Conservation (phyloP, 495 filamentous ascomycete genomes). For the Penicillium arizonense region DNA sequence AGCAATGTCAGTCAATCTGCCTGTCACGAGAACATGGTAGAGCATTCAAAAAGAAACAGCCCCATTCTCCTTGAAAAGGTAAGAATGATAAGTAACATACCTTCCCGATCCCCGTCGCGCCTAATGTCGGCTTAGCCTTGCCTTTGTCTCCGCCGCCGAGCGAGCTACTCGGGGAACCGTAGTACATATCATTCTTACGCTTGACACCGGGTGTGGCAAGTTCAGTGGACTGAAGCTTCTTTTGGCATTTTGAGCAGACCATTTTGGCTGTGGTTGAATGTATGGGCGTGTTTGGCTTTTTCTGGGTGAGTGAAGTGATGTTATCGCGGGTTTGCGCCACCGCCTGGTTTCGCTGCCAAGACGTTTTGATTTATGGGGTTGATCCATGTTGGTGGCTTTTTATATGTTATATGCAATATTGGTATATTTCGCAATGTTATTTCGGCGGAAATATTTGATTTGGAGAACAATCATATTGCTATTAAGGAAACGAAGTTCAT, state of each 20-base stretch:
- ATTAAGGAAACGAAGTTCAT: too few relatives aligned
- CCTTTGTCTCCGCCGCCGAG: conserved; percentile 51
- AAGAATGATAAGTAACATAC: conserved; percentile 11
- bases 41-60: neutral
- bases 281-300: neutral
- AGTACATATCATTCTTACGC: conserved; percentile 70
- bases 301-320: conserved; percentile 3
- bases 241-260: conserved; percentile 70
- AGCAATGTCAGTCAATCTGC: neutral
- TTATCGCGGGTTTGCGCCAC: conserved; percentile 17
- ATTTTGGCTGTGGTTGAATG: conserved; percentile 39
- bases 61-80: too few relatives aligned
- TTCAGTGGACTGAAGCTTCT: conserved; percentile 58
- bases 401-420: neutral
- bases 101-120: conserved; percentile 39
- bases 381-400: neutral
- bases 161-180: conserved; percentile 61
- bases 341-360: conserved; percentile 20
- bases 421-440: neutral
- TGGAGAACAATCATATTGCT: too few relatives aligned
- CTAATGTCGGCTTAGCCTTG: conserved; percentile 45
- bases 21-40: conserved; percentile 1
- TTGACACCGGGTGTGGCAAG: conserved; percentile 70
- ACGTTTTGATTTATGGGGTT: neutral
- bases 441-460: too few relatives aligned